Conservation (phyloP, 768 basidiomycete genomes). For the Coprinopsis marcescibilis region DNA sequence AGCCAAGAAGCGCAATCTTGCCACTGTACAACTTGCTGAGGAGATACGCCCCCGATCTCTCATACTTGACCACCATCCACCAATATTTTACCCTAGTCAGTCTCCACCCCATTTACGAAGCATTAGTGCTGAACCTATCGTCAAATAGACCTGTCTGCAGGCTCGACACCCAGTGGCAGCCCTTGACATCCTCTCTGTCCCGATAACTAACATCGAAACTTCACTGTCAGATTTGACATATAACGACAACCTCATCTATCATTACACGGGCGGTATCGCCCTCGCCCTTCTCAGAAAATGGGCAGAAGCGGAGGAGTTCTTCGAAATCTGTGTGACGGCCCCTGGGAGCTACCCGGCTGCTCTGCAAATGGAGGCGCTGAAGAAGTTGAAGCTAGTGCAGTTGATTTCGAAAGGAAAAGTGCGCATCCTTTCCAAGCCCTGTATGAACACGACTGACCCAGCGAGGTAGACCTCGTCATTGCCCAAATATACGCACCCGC, state of each 20-base stretch:
- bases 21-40: constrained; percentile 56
- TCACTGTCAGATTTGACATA: constrained; percentile 61
- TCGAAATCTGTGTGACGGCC: constrained; percentile 72
- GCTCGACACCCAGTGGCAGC: constrained; percentile 54
- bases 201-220: constrained; percentile 62
- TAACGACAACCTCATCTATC: constrained; percentile 78
- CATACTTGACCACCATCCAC: constrained; percentile 67
- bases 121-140: too few relatives aligned
- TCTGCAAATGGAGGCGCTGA: constrained; percentile 80
- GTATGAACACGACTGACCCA: not conserved
- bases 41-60: constrained; percentile 52
- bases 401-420: constrained; percentile 75
- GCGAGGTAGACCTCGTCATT: constrained; percentile 36
- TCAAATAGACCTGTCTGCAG: constrained; percentile 21
- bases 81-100: constrained; percentile 59
- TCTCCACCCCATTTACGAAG: not conserved
- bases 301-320: constrained; percentile 65
- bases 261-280: constrained; percentile 75
- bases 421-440: constrained; percentile 4
- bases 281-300: constrained; percentile 61
- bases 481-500: constrained; percentile 70
- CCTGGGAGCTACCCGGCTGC: constrained; percentile 55
- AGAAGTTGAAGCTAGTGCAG: constrained; percentile 77
- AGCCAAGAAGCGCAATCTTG: constrained; percentile 41
- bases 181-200: constrained; percentile 53